phyloP scores from a whole-genome alignment of 352 stramenopile genomes.

The Globisporangium nagaii region DNA sequence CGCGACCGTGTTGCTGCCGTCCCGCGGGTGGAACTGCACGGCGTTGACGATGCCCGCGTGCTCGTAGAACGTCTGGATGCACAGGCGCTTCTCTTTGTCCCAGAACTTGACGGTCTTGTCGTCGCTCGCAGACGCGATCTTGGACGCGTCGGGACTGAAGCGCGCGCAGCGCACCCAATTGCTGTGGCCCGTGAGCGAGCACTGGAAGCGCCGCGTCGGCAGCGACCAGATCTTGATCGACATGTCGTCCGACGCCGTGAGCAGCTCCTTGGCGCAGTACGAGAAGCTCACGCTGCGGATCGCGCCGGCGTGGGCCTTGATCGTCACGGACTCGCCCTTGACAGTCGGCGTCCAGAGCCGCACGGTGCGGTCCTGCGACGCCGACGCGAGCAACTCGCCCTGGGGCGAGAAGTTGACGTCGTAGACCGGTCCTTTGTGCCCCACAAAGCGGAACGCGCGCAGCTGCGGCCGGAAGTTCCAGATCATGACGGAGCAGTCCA shows the following conservation, averaged over 20 bases:
- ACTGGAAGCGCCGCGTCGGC: slow-evolving; percentile 80
- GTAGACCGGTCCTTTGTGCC: slow-evolving; percentile 79
- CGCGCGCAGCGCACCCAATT: slow-evolving; percentile 89
- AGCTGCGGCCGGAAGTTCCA: slow-evolving; percentile 89
- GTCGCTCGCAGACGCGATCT: slow-evolving; percentile 78
- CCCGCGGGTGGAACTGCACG: slow-evolving; percentile 80
- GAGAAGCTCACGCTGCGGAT: slow-evolving; percentile 86
- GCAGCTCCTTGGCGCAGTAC: slow-evolving; percentile 58
- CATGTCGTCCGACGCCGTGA: slow-evolving; percentile 92
- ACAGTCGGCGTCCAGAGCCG: slow-evolving; percentile 87
- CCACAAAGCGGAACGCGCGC: slow-evolving; percentile 75
- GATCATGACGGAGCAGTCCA: slow-evolving; percentile 85
- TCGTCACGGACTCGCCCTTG: slow-evolving; percentile 53
- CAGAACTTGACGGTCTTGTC: slow-evolving; percentile 92
- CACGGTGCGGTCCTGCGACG: slow-evolving; percentile 88
- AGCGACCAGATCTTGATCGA: slow-evolving; percentile 88
- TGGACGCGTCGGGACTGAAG: slow-evolving; percentile 72
- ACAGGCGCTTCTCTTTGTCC: slow-evolving; percentile 80
- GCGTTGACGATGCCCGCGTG: slow-evolving; percentile 76
- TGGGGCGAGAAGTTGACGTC: slow-evolving; percentile 71
- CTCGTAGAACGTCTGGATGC: slow-evolving; percentile 84
- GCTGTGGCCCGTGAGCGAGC: slow-evolving; percentile 83
- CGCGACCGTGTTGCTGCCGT: slow-evolving; percentile 47
- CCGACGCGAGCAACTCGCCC: slow-evolving; percentile 81
- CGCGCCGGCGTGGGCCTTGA: slow-evolving; percentile 65